These are phyloP conservation scores for Kwoniella pini DNA, from an alignment of 768 basidiomycete genomes.

Conservation along the genomic window DNA sequence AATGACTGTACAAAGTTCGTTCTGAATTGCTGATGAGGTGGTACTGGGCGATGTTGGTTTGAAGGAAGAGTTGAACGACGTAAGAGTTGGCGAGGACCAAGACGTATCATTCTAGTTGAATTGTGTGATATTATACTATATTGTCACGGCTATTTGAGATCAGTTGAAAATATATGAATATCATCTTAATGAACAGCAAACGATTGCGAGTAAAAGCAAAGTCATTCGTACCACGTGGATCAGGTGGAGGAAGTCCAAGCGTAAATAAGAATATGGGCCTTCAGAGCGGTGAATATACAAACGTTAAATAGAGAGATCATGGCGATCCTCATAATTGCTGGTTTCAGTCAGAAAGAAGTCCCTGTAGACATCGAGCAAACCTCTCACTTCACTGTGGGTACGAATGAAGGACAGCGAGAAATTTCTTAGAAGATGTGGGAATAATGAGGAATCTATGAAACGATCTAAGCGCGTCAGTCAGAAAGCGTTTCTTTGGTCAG, in stretches of 20 bases:
- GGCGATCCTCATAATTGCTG: neutral
- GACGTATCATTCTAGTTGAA: conserved; percentile 4
- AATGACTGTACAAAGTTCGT: neutral
- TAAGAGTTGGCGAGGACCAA: neutral
- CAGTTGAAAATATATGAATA: too few species aligned
- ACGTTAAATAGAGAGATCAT: neutral
- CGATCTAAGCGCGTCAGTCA: too few species aligned
- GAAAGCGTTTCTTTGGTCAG: too few species aligned
- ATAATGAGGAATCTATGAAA: too few species aligned
- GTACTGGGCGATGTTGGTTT: neutral
- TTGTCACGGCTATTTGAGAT: too few species aligned
- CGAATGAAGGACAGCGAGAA: too few species aligned
- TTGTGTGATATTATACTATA: neutral
- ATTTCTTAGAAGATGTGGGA: too few species aligned
- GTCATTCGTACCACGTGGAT: conserved; percentile 3
- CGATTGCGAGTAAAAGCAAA: too few species aligned
- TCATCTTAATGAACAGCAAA: too few species aligned
- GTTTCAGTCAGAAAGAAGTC: too few species aligned
- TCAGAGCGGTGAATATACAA: neutral
- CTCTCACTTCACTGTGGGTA: too few species aligned
- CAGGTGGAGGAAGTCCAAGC: conserved; percentile 10
- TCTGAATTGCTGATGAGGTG: neutral
- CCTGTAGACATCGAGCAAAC: too few species aligned
- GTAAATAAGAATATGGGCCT: neutral
- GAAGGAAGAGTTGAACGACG: neutral